Evolutionary conservation across 2,329 filamentous ascomycete genomes (phyloP), one percentile per base, ranked within the genome.

Genomic region (Arthrobotrys iridis): DNA sequence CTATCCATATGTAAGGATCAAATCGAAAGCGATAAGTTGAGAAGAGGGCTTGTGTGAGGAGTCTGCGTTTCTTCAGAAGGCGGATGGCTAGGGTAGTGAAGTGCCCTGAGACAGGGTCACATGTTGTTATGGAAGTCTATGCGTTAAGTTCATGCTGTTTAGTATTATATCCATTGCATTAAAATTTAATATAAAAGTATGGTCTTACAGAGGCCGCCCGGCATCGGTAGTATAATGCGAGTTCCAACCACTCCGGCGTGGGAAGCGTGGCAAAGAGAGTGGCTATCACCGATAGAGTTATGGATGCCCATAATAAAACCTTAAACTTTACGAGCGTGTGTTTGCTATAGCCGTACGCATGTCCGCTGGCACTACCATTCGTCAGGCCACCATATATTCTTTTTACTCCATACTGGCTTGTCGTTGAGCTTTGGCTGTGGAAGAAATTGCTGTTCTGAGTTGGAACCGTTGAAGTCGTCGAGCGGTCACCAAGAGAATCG

Each of bases 401-500:
- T 10, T 18, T 20, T 30, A 37, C 24, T 4, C 26, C 40, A 4
- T 22, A 43, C 13, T 40, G 30, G 15, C 55, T 60, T 20, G 33
- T 43, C 7, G 18, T 33, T 11, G 58, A 58, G 40, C 26, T 37
- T 66, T 64, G 41, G 15, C 65, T 55, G 46, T 55, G 26, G 6
- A 58, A 30, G 8, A 59, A 13, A 18, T 57, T 64, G 7, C 46
- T 57, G 37, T 58, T 43, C 22, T 65, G 50, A 6, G 62, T 66
- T 20, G 70, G 70, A 26, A 74, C 62, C 0, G 70, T 74, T 13
- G 70, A 74, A 15, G 70, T 74, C 15, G 70, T 74, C 6, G 70
- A 74, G 8, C 70, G 70, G 13, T 74, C 70, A 20, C 70, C 70
- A 4, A 74, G 55, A 5, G 70, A 74, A 28, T 74, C 70, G 8